Conservation (phyloP, 2,329 filamentous ascomycete species). For the Ophiocordyceps camponoti-leonardi region DNA sequence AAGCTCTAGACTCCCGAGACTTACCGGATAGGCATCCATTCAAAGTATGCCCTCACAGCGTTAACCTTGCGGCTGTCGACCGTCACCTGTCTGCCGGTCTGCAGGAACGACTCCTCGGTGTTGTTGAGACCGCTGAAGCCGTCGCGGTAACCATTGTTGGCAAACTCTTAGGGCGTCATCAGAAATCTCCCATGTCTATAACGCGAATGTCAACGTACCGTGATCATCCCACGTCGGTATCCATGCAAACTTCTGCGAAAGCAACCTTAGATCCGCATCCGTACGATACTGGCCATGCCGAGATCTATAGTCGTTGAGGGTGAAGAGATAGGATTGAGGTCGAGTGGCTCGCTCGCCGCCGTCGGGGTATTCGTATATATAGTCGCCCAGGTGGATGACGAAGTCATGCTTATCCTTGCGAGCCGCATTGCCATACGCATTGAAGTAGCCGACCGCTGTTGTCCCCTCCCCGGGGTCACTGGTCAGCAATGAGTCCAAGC, state of each 20-base stretch:
- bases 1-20: not conserved
- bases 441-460: conserved; percentile 32
- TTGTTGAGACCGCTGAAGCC: conserved; percentile 45
- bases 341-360: conserved; percentile 12
- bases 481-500: not conserved
- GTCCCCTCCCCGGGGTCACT: too few relatives aligned
- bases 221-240: conserved; percentile 29
- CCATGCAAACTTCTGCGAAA: conserved; percentile 24
- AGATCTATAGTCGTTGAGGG: conserved; percentile 24
- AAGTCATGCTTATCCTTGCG: conserved; percentile 43
- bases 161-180: conserved; percentile 22
- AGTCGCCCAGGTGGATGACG: conserved; percentile 41
- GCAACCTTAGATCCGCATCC: conserved; percentile 22
- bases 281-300: conserved; percentile 21
- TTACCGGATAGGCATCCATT: conserved; percentile 29
- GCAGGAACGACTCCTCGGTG: conserved; percentile 46
- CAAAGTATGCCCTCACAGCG: conserved; percentile 52
- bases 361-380: conserved; percentile 42
- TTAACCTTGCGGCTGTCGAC: conserved; percentile 62
- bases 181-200: too few relatives aligned
- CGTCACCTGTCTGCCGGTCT: conserved; percentile 34
- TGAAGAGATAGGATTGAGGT: conserved; percentile 13
- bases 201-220: conserved; percentile 16
- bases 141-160: conserved; percentile 48
- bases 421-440: conserved; percentile 39